Evolutionary conservation across 768 basidiomycete genomes (phyloP), one percentile per base, ranked within the genome.

Genomic region (Hypholoma sublateritium): DNA sequence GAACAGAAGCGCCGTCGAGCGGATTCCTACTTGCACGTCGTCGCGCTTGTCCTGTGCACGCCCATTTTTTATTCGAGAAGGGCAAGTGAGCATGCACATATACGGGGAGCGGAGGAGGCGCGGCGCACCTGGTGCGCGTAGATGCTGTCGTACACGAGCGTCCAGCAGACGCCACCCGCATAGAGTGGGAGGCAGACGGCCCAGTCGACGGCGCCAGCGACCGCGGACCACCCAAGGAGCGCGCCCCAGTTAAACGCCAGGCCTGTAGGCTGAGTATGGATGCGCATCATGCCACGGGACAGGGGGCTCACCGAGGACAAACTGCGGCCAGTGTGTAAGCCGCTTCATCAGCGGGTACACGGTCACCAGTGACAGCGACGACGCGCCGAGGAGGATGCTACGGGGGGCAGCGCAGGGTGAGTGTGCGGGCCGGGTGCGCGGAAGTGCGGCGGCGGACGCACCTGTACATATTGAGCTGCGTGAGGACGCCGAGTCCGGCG

Each of bases 221-320:
- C 86, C 2, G 97, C 95, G 3, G 97, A 95, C 91, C 95, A 98
- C 21, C 97, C 97, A 16, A 98, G 84, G 1, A 99, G 72, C 1
- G 93, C 87, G 16, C 97, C 97, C 96, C 96, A 99, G 72, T 98
- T 98, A 72, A 95, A 99, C 0, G 95, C 87, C 45, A 98, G 80
- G 9, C 95, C 95, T 95, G 64, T 12, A 45, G 32, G 11, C 53
- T 4, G 53, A 6, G 37, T 37, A 48, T 17, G 34, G 42, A 42
- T 50, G 22, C 8, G 28, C 32, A 17, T 21, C 45, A 34, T 21
- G 35, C 34, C 50, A 42, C n/a, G 53, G 22, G 46, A 43, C n/a
- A n/a, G 32, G 24, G 39, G 39, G 66, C 85, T 56, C 57, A 93
- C 95, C 96, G 19, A 99, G 87, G 25, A 97, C 89, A 39, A 91